Conservation (phyloP, 306 rosid genomes). For the Quercus variabilis region DNA sequence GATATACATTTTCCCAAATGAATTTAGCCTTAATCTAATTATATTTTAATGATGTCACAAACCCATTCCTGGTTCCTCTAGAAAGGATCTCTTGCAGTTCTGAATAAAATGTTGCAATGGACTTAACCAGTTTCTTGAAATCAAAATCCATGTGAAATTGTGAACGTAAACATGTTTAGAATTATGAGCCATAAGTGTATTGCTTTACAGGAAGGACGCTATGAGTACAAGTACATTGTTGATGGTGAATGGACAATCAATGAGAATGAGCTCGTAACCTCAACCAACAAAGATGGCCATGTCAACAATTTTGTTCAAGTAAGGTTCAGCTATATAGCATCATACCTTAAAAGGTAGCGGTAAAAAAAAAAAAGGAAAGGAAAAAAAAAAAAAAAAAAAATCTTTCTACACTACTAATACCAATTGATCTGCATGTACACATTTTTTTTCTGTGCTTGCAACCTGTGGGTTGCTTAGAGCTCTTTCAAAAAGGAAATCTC, state of each 20-base stretch:
- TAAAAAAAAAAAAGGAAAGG: too few relatives aligned
- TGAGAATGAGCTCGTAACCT: conserved; percentile 40
- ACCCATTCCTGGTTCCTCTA: background rate
- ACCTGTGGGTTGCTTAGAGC: background rate
- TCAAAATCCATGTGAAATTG: background rate
- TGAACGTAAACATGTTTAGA: background rate
- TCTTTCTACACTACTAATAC: background rate
- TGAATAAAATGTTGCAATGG: background rate
- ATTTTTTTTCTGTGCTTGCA: background rate
- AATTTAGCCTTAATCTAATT: background rate
- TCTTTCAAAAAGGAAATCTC: background rate
- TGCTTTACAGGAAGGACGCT: conserved; percentile 76
- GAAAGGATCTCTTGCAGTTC: background rate
- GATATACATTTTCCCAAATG: background rate
- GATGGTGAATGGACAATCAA: conserved; percentile 79
- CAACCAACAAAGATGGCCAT: conserved; percentile 82
- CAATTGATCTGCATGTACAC: background rate
- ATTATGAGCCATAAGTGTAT: conserved; percentile 4
- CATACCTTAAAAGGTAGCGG: too few relatives aligned
- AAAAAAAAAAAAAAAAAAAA: background rate
- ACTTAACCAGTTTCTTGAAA: conserved; percentile 6
- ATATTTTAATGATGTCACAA: background rate
- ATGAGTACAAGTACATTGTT: conserved; percentile 88
- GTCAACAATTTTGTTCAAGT: conserved; percentile 76
- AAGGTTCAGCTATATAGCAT: conserved; percentile 30